Percentiles rank a stretch among this genome's conserved stretches.
Evolutionary conservation across 177 flowering plant genomes (phyloP).

Genomic region (Telopea speciosissima): DNA sequence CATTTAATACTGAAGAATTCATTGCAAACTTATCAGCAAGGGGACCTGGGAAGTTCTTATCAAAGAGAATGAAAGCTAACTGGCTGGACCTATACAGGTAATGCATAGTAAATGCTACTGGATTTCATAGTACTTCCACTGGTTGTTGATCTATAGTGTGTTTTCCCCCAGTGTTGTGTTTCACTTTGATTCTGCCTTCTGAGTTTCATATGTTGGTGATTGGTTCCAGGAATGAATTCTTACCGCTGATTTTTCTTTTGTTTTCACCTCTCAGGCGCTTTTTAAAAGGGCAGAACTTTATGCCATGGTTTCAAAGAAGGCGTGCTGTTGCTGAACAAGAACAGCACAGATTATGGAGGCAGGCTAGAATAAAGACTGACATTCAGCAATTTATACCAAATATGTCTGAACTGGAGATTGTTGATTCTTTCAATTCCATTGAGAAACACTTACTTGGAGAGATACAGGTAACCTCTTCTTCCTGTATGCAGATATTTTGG

Average conservation of each 20-base stretch:
- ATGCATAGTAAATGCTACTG: slow-evolving; percentile 5
- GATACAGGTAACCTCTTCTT: slow-evolving; percentile 47
- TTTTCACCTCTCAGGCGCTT: slow-evolving; percentile 51
- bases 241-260: neutral
- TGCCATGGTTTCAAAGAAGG: slow-evolving; percentile 93
- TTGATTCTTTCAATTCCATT: slow-evolving; percentile 85
- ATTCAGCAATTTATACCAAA: slow-evolving; percentile 51
- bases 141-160: neutral
- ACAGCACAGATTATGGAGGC: slow-evolving; percentile 83
- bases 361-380: slow-evolving; percentile 78
- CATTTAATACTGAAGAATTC: slow-evolving; percentile 74
- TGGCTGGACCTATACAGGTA: slow-evolving; percentile 98
- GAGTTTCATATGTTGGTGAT: neutral
- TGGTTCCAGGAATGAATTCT: slow-evolving; percentile 5
- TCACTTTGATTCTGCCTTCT: neutral
- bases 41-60: slow-evolving; percentile 91
- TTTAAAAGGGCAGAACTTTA: slow-evolving; percentile 74
- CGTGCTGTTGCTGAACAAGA: slow-evolving; percentile 87
- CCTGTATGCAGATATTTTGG: neutral
- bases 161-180: neutral
- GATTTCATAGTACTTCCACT: neutral
- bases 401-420: slow-evolving; percentile 84
- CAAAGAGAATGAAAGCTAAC: slow-evolving; percentile 87
- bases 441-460: slow-evolving; percentile 72
- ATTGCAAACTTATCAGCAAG: slow-evolving; percentile 65